Evolutionary conservation across 140 eudicot genomes (phyloP).

Genomic region (Oenanthe javanica): DNA sequence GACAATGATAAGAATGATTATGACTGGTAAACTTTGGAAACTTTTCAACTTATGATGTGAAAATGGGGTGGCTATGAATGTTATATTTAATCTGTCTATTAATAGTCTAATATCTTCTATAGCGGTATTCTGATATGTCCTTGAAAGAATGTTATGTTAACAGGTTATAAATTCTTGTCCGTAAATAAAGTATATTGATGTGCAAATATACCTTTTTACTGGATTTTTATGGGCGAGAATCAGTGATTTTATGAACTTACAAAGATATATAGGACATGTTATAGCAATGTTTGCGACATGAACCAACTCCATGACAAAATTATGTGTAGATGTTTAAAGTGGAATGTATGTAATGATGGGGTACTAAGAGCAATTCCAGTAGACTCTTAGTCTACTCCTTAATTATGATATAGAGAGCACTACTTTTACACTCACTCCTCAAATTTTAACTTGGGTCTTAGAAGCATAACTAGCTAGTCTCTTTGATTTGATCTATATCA

Average conservation of each 20-base stretch:
- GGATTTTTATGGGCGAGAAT: not conserved
- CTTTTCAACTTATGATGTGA: not conserved
- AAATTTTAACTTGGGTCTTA: not conserved
- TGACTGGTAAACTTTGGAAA: constrained; percentile 56
- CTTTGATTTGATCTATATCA: not conserved
- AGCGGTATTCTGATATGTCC: not conserved
- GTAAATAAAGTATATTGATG: not conserved
- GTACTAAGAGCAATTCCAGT: not conserved
- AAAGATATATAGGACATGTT: not conserved
- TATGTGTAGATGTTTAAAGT: not conserved
- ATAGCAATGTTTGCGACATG: not conserved
- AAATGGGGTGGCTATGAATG: not conserved
- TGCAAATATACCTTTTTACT: not conserved
- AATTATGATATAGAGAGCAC: not conserved
- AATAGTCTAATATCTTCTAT: not conserved
- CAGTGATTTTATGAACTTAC: not conserved
- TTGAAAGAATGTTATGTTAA: not conserved
- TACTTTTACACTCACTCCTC: not conserved
- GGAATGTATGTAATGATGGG: not conserved
- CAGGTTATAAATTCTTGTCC: not conserved
- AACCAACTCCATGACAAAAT: not conserved
- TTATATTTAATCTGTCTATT: not conserved
- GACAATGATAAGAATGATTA: constrained; percentile 86
- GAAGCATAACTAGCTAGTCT: not conserved
- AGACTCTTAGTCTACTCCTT: not conserved